Percentiles rank a stretch among this genome's conserved stretches.
These are phyloP conservation scores for Sporopachydermia lactativora DNA, from an alignment of 805 yeast species.

Conservation along the genomic window DNA sequence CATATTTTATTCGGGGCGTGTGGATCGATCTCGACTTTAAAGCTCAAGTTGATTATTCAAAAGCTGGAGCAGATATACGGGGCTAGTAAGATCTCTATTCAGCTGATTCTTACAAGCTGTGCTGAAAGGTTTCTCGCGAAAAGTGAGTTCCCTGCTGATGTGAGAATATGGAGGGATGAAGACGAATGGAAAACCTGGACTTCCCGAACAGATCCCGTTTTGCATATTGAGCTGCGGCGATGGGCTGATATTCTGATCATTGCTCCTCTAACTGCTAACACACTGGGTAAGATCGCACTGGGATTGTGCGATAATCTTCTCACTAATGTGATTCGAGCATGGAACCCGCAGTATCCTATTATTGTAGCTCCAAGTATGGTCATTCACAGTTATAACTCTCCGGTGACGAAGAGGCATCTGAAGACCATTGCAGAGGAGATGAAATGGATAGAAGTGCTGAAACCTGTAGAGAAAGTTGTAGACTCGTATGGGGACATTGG, in stretches of 20 bases:
- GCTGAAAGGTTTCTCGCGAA: slow-evolving; percentile 66
- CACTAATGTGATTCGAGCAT: slow-evolving; percentile 83
- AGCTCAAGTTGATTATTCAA: slow-evolving; percentile 65
- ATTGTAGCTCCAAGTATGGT: slow-evolving; percentile 94
- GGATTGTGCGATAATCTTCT: slow-evolving; percentile 89
- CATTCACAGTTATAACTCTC: slow-evolving; percentile 79
- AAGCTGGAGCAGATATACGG: slow-evolving; percentile 76
- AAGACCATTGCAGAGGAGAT: slow-evolving; percentile 70
- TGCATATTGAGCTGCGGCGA: slow-evolving; percentile 86
- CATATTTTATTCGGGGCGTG: slow-evolving; percentile 81
- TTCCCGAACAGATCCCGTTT: slow-evolving; percentile 71
- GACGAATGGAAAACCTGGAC: slow-evolving; percentile 95
- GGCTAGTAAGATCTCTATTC: slow-evolving; percentile 60
- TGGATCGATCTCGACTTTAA: slow-evolving; percentile 75
- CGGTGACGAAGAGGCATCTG: slow-evolving; percentile 75
- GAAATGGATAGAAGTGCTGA: slow-evolving; percentile 90
- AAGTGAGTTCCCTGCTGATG: slow-evolving; percentile 47
- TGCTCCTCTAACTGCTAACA: slow-evolving; percentile 92
- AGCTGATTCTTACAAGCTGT: slow-evolving; percentile 70
- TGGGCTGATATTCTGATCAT: slow-evolving; percentile 93
- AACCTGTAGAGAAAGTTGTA: slow-evolving; percentile 88
- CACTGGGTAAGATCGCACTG: slow-evolving; percentile 74
- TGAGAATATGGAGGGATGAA: slow-evolving; percentile 80
- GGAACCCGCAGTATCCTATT: slow-evolving; percentile 89
- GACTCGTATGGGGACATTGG: slow-evolving; percentile 94